A percentile compares a stretch with the other conserved stretches of the same genome.
Evolutionary conservation across 2,329 filamentous ascomycete genomes (phyloP).

Genomic region (Albophoma yamanashiensis): DNA sequence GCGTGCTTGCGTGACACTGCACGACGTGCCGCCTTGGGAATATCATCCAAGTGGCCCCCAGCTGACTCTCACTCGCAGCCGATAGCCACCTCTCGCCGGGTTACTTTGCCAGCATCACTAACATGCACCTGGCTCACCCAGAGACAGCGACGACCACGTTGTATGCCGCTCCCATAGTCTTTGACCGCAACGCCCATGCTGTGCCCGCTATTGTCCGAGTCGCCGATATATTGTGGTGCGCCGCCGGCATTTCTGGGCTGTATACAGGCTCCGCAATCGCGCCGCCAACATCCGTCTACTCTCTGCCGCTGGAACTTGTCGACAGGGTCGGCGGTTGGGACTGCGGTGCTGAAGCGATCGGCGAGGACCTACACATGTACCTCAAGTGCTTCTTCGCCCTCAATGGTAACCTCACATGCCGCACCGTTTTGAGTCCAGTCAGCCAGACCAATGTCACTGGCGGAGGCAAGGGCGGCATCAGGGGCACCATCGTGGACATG

Average conservation of each 20-base stretch:
- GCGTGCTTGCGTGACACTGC: neutral
- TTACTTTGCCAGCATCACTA: conserved; percentile 55
- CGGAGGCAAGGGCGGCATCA: conserved; percentile 40
- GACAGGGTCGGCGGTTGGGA: conserved; percentile 66
- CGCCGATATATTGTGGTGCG: conserved; percentile 62
- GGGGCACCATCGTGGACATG: conserved; percentile 46
- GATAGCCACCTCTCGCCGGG: conserved; percentile 60
- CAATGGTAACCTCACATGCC: conserved; percentile 55
- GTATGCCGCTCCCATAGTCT: conserved; percentile 61
- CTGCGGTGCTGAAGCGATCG: conserved; percentile 58
- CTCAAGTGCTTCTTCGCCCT: conserved; percentile 68
- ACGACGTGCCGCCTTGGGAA: neutral
- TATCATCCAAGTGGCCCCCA: neutral
- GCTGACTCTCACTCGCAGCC: conserved; percentile 30
- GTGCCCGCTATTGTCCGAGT: conserved; percentile 59
- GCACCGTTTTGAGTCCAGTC: conserved; percentile 55
- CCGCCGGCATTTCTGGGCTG: conserved; percentile 58
- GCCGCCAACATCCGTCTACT: conserved; percentile 66
- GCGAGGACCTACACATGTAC: conserved; percentile 70
- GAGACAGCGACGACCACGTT: conserved; percentile 52
- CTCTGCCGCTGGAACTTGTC: conserved; percentile 53
- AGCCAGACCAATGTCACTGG: conserved; percentile 64
- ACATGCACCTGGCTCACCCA: conserved; percentile 49
- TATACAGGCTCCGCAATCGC: conserved; percentile 53
- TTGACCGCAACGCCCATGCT: conserved; percentile 61